phyloP scores from a whole-genome alignment of 2,329 filamentous ascomycete species.

The Rhytidhysteron rufulum region DNA sequence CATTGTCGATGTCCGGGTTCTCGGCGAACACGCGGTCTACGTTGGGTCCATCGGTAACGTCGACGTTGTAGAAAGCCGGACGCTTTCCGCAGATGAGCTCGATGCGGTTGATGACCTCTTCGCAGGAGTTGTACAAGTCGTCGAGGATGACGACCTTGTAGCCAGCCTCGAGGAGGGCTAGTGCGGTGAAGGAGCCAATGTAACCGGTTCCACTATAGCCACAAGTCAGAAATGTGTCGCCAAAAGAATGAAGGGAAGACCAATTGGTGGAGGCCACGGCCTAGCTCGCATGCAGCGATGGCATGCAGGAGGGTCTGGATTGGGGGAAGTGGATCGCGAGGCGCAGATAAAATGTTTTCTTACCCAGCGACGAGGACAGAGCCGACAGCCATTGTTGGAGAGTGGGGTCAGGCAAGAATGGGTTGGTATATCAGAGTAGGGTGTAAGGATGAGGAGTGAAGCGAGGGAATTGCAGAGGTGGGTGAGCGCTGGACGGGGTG shows the following conservation, averaged over 20 bases:
- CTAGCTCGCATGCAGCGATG: constrained; percentile 5
- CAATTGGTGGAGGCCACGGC: constrained; percentile 12
- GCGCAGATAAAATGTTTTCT: constrained; percentile 33
- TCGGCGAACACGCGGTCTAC: constrained; percentile 84
- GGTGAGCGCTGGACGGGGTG: too few relatives aligned
- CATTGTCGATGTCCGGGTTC: constrained; percentile 92
- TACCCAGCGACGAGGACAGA: constrained; percentile 93
- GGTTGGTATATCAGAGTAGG: too few relatives aligned
- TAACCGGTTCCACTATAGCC: constrained; percentile 92
- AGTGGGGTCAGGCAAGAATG: too few relatives aligned
- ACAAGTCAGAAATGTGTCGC: constrained; percentile 10
- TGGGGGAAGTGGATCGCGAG: background rate
- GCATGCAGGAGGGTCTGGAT: background rate
- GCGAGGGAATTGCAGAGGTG: too few relatives aligned
- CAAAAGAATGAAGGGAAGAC: constrained; percentile 16
- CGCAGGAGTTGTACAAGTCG: constrained; percentile 94
- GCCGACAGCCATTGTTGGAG: constrained; percentile 65
- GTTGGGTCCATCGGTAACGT: constrained; percentile 80
- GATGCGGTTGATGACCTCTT: constrained; percentile 88
- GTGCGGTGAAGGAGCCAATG: constrained; percentile 94
- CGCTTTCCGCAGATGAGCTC: constrained; percentile 88
- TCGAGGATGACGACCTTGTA: constrained; percentile 97
- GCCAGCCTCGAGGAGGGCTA: constrained; percentile 86
- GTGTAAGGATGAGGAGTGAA: too few relatives aligned
- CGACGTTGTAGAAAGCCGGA: constrained; percentile 77